phyloP scores from a whole-genome alignment of 345 rosid species.

The Hevea brasiliensis region DNA sequence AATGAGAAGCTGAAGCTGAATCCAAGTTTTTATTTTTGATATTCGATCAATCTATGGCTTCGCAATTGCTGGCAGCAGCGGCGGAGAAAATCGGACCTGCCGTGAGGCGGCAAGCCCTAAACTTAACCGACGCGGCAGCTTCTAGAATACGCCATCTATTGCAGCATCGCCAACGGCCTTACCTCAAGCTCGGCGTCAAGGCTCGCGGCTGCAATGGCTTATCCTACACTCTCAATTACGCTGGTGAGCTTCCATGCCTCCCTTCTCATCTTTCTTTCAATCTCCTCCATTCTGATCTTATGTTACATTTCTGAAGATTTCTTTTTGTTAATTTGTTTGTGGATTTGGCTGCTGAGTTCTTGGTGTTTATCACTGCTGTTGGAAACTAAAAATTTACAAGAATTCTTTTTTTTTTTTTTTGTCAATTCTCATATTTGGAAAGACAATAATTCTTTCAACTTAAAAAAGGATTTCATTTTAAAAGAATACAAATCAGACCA shows the following conservation, averaged over 20 bases:
- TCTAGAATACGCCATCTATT: constrained; percentile 62
- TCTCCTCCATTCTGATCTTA: neutral
- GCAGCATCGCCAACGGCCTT: constrained; percentile 70
- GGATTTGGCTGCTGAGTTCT: neutral
- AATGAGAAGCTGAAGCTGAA: no score
- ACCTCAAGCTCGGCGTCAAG: constrained; percentile 72
- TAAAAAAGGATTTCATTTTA: no score
- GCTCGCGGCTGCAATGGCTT: constrained; percentile 87
- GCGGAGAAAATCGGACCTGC: constrained; percentile 51
- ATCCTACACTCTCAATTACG: constrained; percentile 78
- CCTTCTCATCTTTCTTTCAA: neutral
- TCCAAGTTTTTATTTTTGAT: no score
- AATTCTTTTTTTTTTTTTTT: no score
- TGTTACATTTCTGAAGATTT: neutral
- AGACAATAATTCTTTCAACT: no score
- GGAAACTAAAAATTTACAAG: no score
- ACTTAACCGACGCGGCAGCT: constrained; percentile 68
- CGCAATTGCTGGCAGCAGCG: constrained; percentile 45
- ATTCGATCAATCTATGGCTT: constrained; percentile 1
- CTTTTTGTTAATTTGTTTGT: neutral
- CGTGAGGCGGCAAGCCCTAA: constrained; percentile 55
- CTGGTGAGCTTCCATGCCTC: constrained; percentile 38
- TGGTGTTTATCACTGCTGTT: no score
- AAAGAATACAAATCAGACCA: no score
- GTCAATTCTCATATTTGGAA: no score